Percentiles rank a stretch among this genome's conserved stretches.
Evolutionary conservation across 495 filamentous ascomycete genomes (phyloP).

Genomic region (Penicillium riverlandense): DNA sequence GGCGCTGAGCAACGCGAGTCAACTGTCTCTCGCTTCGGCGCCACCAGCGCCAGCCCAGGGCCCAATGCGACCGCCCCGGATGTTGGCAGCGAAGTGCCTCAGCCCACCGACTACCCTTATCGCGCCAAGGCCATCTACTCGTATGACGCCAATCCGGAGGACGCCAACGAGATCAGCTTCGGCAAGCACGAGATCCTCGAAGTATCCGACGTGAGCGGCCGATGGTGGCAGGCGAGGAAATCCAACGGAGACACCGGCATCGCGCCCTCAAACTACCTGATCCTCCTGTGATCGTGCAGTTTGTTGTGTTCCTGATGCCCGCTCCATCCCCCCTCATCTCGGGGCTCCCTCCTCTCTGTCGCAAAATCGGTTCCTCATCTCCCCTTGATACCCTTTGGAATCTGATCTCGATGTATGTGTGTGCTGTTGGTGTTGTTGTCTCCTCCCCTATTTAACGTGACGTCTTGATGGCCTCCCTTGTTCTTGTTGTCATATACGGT

Average conservation of each 20-base stretch:
- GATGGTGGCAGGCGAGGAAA: slow-evolving; percentile 99
- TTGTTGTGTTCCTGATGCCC: slow-evolving; percentile 10
- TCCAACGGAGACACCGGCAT: slow-evolving; percentile 93
- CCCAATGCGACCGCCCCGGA: slow-evolving; percentile 12
- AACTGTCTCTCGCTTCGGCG: slow-evolving; percentile 50
- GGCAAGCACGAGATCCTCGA: slow-evolving; percentile 93
- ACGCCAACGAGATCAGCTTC: slow-evolving; percentile 97
- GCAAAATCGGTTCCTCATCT: slow-evolving; percentile 19
- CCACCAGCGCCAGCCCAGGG: slow-evolving; percentile 22
- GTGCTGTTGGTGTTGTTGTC: slow-evolving; percentile 24
- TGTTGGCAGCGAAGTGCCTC: slow-evolving; percentile 56
- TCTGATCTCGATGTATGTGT: slow-evolving; percentile 32
- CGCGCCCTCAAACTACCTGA: slow-evolving; percentile 95
- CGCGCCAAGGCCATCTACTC: slow-evolving; percentile 96
- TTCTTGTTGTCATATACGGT: slow-evolving; percentile 8
- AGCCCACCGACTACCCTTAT: slow-evolving; percentile 92
- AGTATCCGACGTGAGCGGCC: slow-evolving; percentile 91
- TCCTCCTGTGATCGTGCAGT: slow-evolving; percentile 64
- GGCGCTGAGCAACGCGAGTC: slow-evolving; percentile 50
- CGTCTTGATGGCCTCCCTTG: slow-evolving; percentile 35
- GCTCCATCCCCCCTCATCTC: slow-evolving; percentile 11
- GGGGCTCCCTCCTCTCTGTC: slow-evolving; percentile 21
- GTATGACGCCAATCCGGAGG: slow-evolving; percentile 96
- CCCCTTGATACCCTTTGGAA: slow-evolving; percentile 45
- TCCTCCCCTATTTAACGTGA: slow-evolving; percentile 27